Percentiles rank a stretch among this genome's conserved stretches.
These are phyloP conservation scores for Tetrapisispora namnaoensis DNA, from an alignment of 805 yeast genomes.

Conservation along the genomic window DNA sequence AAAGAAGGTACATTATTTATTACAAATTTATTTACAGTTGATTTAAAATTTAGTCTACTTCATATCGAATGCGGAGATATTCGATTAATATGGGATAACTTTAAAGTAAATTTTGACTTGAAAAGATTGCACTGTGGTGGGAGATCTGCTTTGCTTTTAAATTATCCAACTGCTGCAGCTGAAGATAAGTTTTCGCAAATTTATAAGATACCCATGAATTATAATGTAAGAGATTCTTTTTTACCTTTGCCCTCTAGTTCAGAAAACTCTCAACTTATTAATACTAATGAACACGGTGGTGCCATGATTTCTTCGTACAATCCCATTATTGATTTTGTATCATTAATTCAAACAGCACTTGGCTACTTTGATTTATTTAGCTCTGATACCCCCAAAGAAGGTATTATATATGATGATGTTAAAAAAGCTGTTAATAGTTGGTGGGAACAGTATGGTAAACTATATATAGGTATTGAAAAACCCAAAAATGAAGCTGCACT, in stretches of 20 bases:
- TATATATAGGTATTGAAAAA: conserved; percentile 21
- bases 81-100: conserved; percentile 42
- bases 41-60: conserved; percentile 61
- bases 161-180: conserved; percentile 66
- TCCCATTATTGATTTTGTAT: conserved; percentile 67
- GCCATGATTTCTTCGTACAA: conserved; percentile 25
- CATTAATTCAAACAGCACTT: conserved; percentile 63
- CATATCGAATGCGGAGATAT: conserved; percentile 56
- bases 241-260: neutral
- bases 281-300: neutral
- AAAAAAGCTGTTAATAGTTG: conserved; percentile 60
- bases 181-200: conserved; percentile 73
- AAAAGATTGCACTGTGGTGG: conserved; percentile 77
- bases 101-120: conserved; percentile 66
- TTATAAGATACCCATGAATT: conserved; percentile 44
- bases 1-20: conserved; percentile 58
- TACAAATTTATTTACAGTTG: conserved; percentile 72
- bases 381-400: conserved; percentile 60
- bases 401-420: conserved; percentile 71
- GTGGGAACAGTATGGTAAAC: conserved; percentile 69
- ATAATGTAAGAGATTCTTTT: neutral
- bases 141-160: conserved; percentile 62
- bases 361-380: conserved; percentile 69
- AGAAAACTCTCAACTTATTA: neutral
- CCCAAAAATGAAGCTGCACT: conserved; percentile 42